phyloP scores from a whole-genome alignment of 768 basidiomycete species.

The Tricholoma furcatifolium region DNA sequence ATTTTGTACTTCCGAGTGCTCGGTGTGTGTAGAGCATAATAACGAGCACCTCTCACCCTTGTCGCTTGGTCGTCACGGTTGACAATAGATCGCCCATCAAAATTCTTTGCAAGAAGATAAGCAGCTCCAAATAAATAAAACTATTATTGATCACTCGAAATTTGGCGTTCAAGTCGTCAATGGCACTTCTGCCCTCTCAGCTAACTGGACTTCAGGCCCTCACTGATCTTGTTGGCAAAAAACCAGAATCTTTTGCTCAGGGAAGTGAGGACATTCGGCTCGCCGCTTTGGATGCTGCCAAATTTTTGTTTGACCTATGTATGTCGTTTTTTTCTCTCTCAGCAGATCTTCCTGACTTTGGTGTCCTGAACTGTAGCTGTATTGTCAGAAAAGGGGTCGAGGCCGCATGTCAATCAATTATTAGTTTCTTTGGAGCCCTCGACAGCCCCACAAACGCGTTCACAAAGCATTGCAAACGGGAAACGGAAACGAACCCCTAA shows the following conservation, averaged over 20 bases:
- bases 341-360: conserved; percentile 4
- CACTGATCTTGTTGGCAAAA: conserved; percentile 52
- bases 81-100: too few relatives aligned
- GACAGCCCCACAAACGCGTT: conserved; percentile 73
- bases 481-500: conserved; percentile 42
- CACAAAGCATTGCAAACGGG: conserved; percentile 44
- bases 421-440: conserved; percentile 66
- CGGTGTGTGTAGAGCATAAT: too few relatives aligned
- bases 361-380: conserved; percentile 46
- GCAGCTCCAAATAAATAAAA: conserved; percentile 9
- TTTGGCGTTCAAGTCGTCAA: background rate
- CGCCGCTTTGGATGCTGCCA: conserved; percentile 65
- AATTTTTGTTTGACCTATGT: conserved; percentile 79
- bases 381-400: conserved; percentile 63
- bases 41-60: too few relatives aligned
- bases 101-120: background rate
- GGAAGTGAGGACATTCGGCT: conserved; percentile 52
- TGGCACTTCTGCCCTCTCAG: background rate
- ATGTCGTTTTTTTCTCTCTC: conserved; percentile 22
- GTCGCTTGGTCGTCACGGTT: too few relatives aligned
- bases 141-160: background rate
- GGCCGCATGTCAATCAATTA: conserved; percentile 61
- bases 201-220: conserved; percentile 44
- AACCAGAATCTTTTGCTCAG: conserved; percentile 52
- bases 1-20: too few relatives aligned